Base-by-base conservation (phyloP, 1,284 basidiomycete genomes). In the Pascua sp. region DNA sequence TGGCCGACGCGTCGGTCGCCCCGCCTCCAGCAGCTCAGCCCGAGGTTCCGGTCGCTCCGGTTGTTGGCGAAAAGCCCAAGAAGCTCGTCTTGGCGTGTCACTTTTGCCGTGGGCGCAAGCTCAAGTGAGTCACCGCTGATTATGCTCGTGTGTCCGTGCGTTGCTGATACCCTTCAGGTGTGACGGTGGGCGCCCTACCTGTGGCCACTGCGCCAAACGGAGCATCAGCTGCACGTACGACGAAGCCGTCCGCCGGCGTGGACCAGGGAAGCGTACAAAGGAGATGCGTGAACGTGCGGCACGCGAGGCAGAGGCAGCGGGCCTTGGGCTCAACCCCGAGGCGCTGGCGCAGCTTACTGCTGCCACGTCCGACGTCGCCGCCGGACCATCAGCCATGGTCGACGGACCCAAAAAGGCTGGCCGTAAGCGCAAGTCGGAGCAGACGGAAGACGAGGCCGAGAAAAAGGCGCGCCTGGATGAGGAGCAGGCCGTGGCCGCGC, bases 241-340 rank as follows among this genome's bases (percentile, higher is more conserved):
- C 55, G 72, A 74, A 7, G 51, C 60, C 43, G 75, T 80, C 51
- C 73, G 78, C 13, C 71, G 78, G 10, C 71, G 78, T 46, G 78
- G 78, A 16, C 78, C 78, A 10, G 78, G 78, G 17, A 78, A 77
- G 67, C 74, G 76, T 32, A 78, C 78, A 44, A 78, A 78, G 65
- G 72, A 73, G 54, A 64, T 72, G 61, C 67, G 73, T 16, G 69
- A 72, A 42, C 64, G 69, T 37, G 68, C 72, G 2, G 67, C 65
- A 1, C 60, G 69, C 41, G 70, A 76, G 52, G 68, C 68, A 5
- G 59, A 66, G n/a, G 68, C 65, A 2, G 68, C 67, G 1, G 67
- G 67, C 1, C 39, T 72, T 9, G 60, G 57, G 13, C 38, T 61
- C 11, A 46, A 47, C 24, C 53, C 53, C 11, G 57, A 59, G 38